Base-by-base conservation (phyloP, 1,284 basidiomycete species). In the Rhizoctonia solani region DNA sequence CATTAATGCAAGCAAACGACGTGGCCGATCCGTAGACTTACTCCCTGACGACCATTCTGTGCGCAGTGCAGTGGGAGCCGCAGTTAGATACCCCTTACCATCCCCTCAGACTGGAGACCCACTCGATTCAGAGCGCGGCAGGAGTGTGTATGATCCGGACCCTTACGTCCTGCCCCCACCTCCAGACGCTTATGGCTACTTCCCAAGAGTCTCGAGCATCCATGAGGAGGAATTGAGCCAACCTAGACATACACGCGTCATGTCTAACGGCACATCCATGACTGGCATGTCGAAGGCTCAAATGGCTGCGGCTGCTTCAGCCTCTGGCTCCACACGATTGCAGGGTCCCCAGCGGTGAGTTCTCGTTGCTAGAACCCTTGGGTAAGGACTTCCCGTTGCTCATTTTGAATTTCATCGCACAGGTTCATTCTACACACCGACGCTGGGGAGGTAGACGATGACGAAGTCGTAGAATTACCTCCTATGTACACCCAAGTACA, bases 361-460 rank as follows among this genome's bases (percentile, higher is more conserved):
- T 44, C 73, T 16, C 77, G 82, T 9, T 77, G 30, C 81, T 19
- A 46, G 19, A 21, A 46, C 13, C 44, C 8, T 9, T 16, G 37
- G 8, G 37, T 8, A 39, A 16, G 8, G 9, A 39, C 37, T 8
- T 39, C 44, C 21, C 19, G 13, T 46, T 5, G 21, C 21, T 46
- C 25, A 49, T 34, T 50, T 61, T 23, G 2, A 3, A 37, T 42
- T 58, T 16, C 41, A 61, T 23, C n/a, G n/a, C n/a, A n/a, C 19
- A 61, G 86, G 49, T 87, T 85, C 74, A 81, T 91, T 68, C 69
- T 90, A 9, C 89, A 92, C 72, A 88, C 86, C 0, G 89, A 91
- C 74, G 82, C 82, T 9, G 79, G 79, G 30, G 87, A 87, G 67
- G 85, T 87, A 69, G 87, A 82, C 8, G 77, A 79, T 41, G 78